Evolutionary conservation across 495 filamentous ascomycete species (phyloP), one percentile per base, ranked within the genome.

Genomic region (Echria macrotheca): DNA sequence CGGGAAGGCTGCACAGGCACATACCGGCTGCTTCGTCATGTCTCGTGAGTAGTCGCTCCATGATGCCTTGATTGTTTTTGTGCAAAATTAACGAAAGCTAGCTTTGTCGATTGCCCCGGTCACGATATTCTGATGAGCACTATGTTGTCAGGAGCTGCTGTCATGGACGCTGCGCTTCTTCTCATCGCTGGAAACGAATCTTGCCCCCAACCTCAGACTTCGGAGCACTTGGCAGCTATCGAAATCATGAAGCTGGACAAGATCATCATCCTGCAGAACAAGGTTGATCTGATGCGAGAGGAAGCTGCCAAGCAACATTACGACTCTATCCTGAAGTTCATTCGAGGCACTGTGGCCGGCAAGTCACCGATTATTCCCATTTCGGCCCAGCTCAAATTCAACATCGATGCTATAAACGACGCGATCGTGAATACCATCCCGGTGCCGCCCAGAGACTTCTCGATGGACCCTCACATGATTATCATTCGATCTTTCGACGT

Each of bases 51-150:
- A 43, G 28, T 12, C 19, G 18, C 8, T 24, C 21, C 15, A 28
- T 9, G 15, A 23, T 12, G 4, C 10, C 18, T 48, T 12, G 11
- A 19, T 24, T 21, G 28, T 5, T 29, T 21, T 14, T 8, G 38
- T n/a, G n/a, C n/a, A 35, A 4, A 49, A 25, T 42, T 61, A 24
- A 58, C 50, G 28, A 4, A 10, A 40, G 50, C 9, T 54, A 89
- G 83, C 12, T 98, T 98, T 68, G 94, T 98, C 49, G 93, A 98
- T 69, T 98, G 93, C 78, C 93, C 93, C 28, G 93, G 93, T 69
- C 93, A 98, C 84, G 93, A 98, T 72, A 98, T 98, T 88, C 89
- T 98, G 62, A 98, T 98, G 93, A 96, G 91, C 70, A 98, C 93
- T 50, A 98, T 97, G 93, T 83, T 97, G 72, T 98, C 93, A 65